These are phyloP conservation scores for Elongisporangium senticosum DNA, from an alignment of 352 stramenopile genomes.

Conservation along the genomic window DNA sequence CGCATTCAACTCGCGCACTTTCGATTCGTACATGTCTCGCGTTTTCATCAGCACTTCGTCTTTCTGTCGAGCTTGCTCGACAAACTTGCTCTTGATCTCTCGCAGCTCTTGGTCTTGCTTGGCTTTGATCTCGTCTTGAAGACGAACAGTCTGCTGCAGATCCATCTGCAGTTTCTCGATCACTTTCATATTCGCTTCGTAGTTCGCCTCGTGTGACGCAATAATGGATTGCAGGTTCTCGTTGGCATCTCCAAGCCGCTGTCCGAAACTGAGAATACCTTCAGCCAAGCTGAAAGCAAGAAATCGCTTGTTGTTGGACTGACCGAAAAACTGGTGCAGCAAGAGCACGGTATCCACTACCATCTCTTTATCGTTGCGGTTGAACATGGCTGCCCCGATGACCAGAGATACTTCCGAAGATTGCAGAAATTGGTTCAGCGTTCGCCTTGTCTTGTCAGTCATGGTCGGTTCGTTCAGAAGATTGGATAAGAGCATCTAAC, in stretches of 20 bases:
- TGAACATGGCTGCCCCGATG: conserved; percentile 55
- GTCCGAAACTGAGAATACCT: conserved; percentile 46
- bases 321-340: conserved; percentile 39
- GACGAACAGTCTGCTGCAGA: conserved; percentile 47
- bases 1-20: conserved; percentile 49
- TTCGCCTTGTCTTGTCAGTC: conserved; percentile 59
- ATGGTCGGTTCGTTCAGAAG: conserved; percentile 42
- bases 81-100: conserved; percentile 44
- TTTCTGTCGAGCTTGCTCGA: conserved; percentile 65
- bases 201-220: conserved; percentile 36
- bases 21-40: conserved; percentile 54
- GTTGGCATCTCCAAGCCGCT: conserved; percentile 40
- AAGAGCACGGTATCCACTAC: conserved; percentile 61
- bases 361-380: conserved; percentile 54
- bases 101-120: conserved; percentile 68
- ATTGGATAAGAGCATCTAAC: conserved; percentile 55
- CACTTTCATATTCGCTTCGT: conserved; percentile 32
- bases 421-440: conserved; percentile 64
- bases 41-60: conserved; percentile 52
- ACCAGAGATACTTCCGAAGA: conserved; percentile 63
- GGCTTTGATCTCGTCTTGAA: conserved; percentile 47
- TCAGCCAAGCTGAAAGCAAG: conserved; percentile 56
- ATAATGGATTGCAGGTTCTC: conserved; percentile 60
- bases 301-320: conserved; percentile 56
- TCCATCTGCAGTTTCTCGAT: conserved; percentile 54